Evolutionary conservation across 1,284 basidiomycete species (phyloP), one percentile per base, ranked within the genome.

Genomic region (Inonotus hispidus): DNA sequence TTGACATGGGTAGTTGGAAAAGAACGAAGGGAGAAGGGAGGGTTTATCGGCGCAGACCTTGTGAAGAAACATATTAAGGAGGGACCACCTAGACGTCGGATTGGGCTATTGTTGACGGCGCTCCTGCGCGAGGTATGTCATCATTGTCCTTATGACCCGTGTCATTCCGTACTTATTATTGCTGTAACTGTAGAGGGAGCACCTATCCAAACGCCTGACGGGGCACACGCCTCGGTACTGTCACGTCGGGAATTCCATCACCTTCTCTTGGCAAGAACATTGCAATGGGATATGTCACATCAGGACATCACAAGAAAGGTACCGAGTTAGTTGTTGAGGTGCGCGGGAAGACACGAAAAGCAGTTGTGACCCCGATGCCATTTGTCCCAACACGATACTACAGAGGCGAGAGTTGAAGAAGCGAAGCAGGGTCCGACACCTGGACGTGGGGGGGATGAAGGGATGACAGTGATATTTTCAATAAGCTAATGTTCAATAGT

Each of bases 201-300:
- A 35, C 85, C 85, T 67, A 85, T 98, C 49, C 85, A 87, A 67
- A 77, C 80, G 6, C 80, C 82, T 0, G 76, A 78, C 13, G 79
- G 77, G 71, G 75, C 11, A 35, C 23, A 11, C 47, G 7, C 45
- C 50, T 62, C 85, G 90, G 93, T 29, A 70, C 76, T 11, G 83
- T 98, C 41, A 98, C 96, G 0, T 98, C 94, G 0, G 96, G 96
- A 56, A 98, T 98, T 63, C 97, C 97, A 6, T 95, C 93, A 0
- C 95, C 95, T 0, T 91, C 93, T 1, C 77, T 95, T 1, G 87
- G 85, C 2, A 87, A 89, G 72, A 98, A 99, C 75, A 93, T 99
- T 68, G 93, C 95, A 6, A 99, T 99, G 96, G 96, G 88, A 0
- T 96, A 98, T 69, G 83, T 98, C 54, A 50, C 67, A 60, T 82